These are phyloP conservation scores for Mucor piriformis DNA, from an alignment of 371 early-diverging fungal species.

Conservation along the genomic window DNA sequence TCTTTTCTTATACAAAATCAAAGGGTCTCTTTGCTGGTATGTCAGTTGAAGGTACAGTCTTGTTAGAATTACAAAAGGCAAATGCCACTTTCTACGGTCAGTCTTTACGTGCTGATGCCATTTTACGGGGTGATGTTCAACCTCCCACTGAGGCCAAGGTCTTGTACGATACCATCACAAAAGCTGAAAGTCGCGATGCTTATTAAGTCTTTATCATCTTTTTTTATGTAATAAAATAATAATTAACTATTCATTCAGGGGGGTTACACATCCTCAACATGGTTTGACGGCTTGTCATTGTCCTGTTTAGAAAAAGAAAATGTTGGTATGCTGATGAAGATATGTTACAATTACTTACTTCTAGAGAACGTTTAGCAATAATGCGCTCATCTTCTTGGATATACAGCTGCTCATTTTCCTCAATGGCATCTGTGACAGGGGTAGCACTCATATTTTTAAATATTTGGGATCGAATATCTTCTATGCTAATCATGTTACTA, in stretches of 20 bases:
- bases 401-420: not conserved
- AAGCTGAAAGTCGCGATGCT: slow-evolving; percentile 47
- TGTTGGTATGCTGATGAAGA: too few species aligned
- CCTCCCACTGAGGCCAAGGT: slow-evolving; percentile 35
- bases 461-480: slow-evolving; percentile 6
- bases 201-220: slow-evolving; percentile 20
- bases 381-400: not conserved
- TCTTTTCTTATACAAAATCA: slow-evolving; percentile 71
- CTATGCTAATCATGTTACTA: not conserved
- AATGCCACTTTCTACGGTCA: slow-evolving; percentile 58
- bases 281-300: too few species aligned
- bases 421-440: not conserved
- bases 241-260: too few species aligned
- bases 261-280: too few species aligned
- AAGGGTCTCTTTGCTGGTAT: slow-evolving; percentile 80
- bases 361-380: not conserved
- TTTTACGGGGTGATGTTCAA: slow-evolving; percentile 39
- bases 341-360: not conserved
- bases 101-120: slow-evolving; percentile 52
- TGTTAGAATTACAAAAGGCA: slow-evolving; percentile 59
- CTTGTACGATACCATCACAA: slow-evolving; percentile 42
- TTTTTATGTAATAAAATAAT: slow-evolving; percentile 1
- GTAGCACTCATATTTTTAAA: not conserved
- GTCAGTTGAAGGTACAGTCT: slow-evolving; percentile 59
- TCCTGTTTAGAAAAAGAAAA: too few species aligned